Base-by-base conservation (phyloP, 768 basidiomycete species). In the Terana coerulea region DNA sequence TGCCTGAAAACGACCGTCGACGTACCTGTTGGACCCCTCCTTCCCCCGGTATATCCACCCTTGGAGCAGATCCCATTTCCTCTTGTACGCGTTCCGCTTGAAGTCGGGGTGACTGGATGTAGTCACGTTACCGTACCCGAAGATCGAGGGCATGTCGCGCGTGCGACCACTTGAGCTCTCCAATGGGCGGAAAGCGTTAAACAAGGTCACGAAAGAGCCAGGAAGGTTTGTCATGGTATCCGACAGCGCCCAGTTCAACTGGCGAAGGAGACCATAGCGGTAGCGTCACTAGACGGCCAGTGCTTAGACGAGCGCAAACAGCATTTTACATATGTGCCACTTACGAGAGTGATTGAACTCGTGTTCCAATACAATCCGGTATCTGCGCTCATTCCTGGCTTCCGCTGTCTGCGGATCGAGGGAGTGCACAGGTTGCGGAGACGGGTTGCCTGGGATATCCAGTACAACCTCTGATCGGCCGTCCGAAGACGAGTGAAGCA, bases 161-260 rank as follows among this genome's bases (percentile, higher is more conserved):
- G 78, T 70, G 4, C 60, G 59, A 5, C 73, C 75, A 21, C 75
- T 70, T 1, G 68, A 62, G 6, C 79, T 71, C 53, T 74, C 74
- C 33, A 67, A 64, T 5, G 81, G 84, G 46, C 76, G 69, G 62
- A 81, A 75, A 1, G 84, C 78, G 64, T 90, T 87, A 68, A 90
- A 82, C 6, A 91, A 71, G 7, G 81, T 83, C 51, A 88, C 67
- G 57, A 93, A 93, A 39, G 70, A 67, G 2, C 89, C 90, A n/a
- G n/a, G 67, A 66, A 0, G 83, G 78, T 58, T 84, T 86, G 29
- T 72, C 73, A 22, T 91, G 68, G 63, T 86, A 93, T 2, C 91
- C 91, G 8, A 92, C 83, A 2, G 83, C 81, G 6, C 90, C 91
- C 2, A 91, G 67, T 11, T 74, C 64, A 0, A 91, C 77, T 5